Percentiles rank a stretch among this genome's conserved stretches.
Evolutionary conservation across 805 yeast species (phyloP).

Genomic region (Ogataea degrootiae): DNA sequence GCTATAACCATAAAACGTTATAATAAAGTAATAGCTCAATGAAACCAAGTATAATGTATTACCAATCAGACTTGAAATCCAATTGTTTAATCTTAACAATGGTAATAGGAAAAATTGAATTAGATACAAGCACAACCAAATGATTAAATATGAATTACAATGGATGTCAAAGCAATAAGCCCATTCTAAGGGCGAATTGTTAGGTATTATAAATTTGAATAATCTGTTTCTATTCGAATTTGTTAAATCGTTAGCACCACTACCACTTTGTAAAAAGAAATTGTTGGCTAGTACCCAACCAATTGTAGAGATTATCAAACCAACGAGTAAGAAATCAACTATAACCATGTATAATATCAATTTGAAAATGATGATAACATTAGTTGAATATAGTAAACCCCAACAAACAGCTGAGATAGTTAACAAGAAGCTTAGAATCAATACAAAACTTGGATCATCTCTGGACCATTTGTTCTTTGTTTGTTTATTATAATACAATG

Average conservation of each 20-base stretch:
- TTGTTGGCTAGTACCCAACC: conserved; percentile 71
- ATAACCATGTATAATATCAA: conserved; percentile 78
- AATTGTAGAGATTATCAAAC: conserved; percentile 62
- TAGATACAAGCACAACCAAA: conserved; percentile 73
- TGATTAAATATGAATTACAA: conserved; percentile 79
- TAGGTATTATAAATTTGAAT: conserved; percentile 29
- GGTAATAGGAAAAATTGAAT: conserved; percentile 75
- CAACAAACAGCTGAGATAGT: conserved; percentile 78
- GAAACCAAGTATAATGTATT: conserved; percentile 75
- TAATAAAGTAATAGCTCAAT: conserved; percentile 66
- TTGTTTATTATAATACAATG: conserved; percentile 77
- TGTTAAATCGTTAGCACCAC: not conserved
- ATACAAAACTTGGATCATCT: conserved; percentile 87
- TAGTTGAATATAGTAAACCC: conserved; percentile 80
- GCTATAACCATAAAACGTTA: conserved; percentile 87
- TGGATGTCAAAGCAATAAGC: conserved; percentile 93
- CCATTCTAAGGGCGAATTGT: conserved; percentile 65
- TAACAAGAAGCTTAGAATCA: conserved; percentile 63
- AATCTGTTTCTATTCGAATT: conserved; percentile 11
- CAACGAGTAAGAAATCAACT: conserved; percentile 73
- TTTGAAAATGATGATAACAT: conserved; percentile 53
- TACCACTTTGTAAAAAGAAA: conserved; percentile 36
- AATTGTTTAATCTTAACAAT: conserved; percentile 55
- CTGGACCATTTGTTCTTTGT: conserved; percentile 78
- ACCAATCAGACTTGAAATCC: conserved; percentile 69